Conservation (phyloP, 768 basidiomycete species). For the Chalciporus chontae region DNA sequence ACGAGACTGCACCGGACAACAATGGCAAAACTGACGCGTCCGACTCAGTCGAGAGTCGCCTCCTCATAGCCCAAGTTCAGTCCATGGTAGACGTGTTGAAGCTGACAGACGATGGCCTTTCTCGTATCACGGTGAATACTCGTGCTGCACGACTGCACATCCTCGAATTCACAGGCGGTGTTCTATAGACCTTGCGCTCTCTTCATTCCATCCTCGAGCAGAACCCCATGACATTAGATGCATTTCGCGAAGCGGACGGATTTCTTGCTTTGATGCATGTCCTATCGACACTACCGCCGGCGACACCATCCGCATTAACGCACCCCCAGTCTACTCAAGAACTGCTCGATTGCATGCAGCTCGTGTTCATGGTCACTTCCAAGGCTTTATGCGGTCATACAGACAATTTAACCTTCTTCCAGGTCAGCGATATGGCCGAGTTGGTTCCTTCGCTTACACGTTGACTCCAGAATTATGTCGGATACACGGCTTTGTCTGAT, state of each 20-base stretch:
- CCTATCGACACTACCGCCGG: constrained; percentile 53
- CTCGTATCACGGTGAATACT: constrained; percentile 50
- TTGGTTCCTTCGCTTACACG: constrained; percentile 12
- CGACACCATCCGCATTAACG: constrained; percentile 24
- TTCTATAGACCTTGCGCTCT: constrained; percentile 54
- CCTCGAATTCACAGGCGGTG: neutral
- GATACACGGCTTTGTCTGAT: constrained; percentile 60
- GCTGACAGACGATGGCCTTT: constrained; percentile 42
- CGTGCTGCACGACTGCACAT: neutral
- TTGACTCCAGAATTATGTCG: constrained; percentile 40
- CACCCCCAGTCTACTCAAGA: constrained; percentile 36
- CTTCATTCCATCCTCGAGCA: constrained; percentile 67
- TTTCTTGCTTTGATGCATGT: constrained; percentile 73
- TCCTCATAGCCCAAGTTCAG: constrained; percentile 51
- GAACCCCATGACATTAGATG: constrained; percentile 62
- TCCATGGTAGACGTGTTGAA: constrained; percentile 70
- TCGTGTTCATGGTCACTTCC: constrained; percentile 62
- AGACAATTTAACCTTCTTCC: constrained; percentile 61
- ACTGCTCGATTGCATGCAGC: constrained; percentile 50
- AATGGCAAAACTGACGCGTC: constrained; percentile 15
- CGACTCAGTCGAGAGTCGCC: neutral
- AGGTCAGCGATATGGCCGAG: constrained; percentile 46
- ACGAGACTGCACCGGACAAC: constrained; percentile 16
- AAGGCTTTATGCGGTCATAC: constrained; percentile 58
- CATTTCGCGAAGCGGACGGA: constrained; percentile 80